Evolutionary conservation across 495 filamentous ascomycete species (phyloP).

Genomic region (Corynascus novoguineensis): DNA sequence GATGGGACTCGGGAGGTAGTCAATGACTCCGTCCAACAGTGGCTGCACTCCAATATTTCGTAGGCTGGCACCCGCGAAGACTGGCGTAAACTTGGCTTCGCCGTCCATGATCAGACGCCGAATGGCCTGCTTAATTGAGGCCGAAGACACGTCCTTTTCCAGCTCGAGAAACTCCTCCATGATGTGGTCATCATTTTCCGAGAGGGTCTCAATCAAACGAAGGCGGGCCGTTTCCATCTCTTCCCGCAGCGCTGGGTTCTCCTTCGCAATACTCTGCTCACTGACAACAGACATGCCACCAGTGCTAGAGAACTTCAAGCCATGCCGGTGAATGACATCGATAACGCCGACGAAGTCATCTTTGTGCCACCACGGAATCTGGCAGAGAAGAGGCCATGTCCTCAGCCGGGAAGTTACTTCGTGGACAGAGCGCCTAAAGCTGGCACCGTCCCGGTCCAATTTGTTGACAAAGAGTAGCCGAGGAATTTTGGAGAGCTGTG

Average conservation of each 20-base stretch:
- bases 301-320: slow-evolving; percentile 43
- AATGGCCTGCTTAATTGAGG: slow-evolving; percentile 64
- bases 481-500: slow-evolving; percentile 77
- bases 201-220: slow-evolving; percentile 74
- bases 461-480: slow-evolving; percentile 91
- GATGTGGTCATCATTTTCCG: slow-evolving; percentile 79
- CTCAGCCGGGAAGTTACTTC: slow-evolving; percentile 75
- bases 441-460: slow-evolving; percentile 88
- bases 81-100: slow-evolving; percentile 62
- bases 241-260: slow-evolving; percentile 46
- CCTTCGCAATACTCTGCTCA: slow-evolving; percentile 29
- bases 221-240: slow-evolving; percentile 74
- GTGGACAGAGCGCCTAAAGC: slow-evolving; percentile 78
- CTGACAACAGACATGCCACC: slow-evolving; percentile 55
- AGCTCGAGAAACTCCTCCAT: slow-evolving; percentile 76
- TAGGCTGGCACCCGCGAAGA: slow-evolving; percentile 91
- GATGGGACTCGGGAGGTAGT: slow-evolving; percentile 76
- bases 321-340: slow-evolving; percentile 62
- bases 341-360: slow-evolving; percentile 75
- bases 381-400: slow-evolving; percentile 85
- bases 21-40: slow-evolving; percentile 77
- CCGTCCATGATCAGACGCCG: slow-evolving; percentile 64
- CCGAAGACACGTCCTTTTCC: slow-evolving; percentile 64
- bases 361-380: slow-evolving; percentile 88
- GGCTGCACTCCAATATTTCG: slow-evolving; percentile 92